Conservation (phyloP, 495 filamentous ascomycete genomes). For the Hyaloscypha finlandica region DNA sequence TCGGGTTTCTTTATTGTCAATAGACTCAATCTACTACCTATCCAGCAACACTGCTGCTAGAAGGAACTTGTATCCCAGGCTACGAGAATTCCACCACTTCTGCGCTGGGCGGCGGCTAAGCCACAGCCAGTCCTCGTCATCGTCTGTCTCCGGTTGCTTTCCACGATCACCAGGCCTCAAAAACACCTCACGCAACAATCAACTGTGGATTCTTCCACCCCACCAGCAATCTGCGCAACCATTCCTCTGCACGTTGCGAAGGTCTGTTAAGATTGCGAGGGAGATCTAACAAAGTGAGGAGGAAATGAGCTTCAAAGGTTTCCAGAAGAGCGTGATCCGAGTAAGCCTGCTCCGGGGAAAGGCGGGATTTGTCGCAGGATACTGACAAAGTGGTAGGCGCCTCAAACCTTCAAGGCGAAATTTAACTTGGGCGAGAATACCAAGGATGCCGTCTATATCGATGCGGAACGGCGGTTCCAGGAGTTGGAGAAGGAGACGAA, state of each 20-base stretch:
- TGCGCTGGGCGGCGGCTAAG: slow-evolving; percentile 19
- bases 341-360: slow-evolving; percentile 50
- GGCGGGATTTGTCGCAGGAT: slow-evolving; percentile 25
- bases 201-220: background rate
- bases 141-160: background rate
- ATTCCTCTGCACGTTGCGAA: background rate
- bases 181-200: background rate
- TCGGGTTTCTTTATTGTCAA: slow-evolving; percentile 20
- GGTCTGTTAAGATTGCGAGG: background rate
- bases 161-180: background rate
- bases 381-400: slow-evolving; percentile 58
- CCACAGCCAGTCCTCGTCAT: slow-evolving; percentile 33
- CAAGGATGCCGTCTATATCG: slow-evolving; percentile 91
- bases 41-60: background rate
- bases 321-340: slow-evolving; percentile 83
- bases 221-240: background rate
- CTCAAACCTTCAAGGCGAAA: slow-evolving; percentile 84
- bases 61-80: slow-evolving; percentile 7
- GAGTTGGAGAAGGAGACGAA: slow-evolving; percentile 97
- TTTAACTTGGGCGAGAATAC: slow-evolving; percentile 95
- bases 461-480: slow-evolving; percentile 90
- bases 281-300: slow-evolving; percentile 17
- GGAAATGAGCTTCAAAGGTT: slow-evolving; percentile 93
- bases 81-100: slow-evolving; percentile 5
- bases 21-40: slow-evolving; percentile 11